Evolutionary conservation across 73 alveolate species (phyloP), one percentile per base, ranked within the genome.

Genomic region (Symbiodinium pilosum): DNA sequence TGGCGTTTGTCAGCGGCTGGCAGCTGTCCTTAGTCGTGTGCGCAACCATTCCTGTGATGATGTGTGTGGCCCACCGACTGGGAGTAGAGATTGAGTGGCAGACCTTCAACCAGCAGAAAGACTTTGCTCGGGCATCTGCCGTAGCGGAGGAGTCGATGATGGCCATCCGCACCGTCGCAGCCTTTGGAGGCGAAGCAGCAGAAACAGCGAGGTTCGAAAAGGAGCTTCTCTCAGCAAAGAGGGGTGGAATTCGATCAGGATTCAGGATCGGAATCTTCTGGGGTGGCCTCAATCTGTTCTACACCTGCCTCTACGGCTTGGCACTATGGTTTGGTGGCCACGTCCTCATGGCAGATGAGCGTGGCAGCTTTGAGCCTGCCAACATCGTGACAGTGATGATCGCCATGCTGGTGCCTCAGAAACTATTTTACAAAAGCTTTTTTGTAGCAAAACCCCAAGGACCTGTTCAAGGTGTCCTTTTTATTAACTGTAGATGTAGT

Each of bases 111-210:
- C 97, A 91, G 84, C 87, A 83, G 21, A 86, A 38, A 26, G 97
- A 91, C 81, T 91, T 91, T 24, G 89, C 87, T 14, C 75, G 88
- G 28, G 97, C 97, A 54, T 91, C 97, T 69, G 56, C 83, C 6
- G 97, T 91, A 41, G 97, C 97, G 38, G 97, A 91, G 88, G 97
- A 91, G 97, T 68, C 97, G 81, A 39, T 91, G 56, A 91, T 91
- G 97, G 97, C 89, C 97, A 91, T 91, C 88, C 97, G 97, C 54
- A 91, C 97, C 51, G 97, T 91, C 56, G 47, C 44, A 40, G 97
- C 97, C 97, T 91, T 91, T 36, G 97, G 97, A 0, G 97, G 89
- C 52, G 97, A 91, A 34, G 11, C 20, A 39, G 26, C 28, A 1
- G 77, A 85, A 40, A 3, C 36, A 52, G 54, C 16, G 16, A 87